Percentiles rank a stretch among this genome's conserved stretches.
These are phyloP conservation scores for Azolla pinnata DNA, from an alignment of 75 land plant genomes.

Conservation along the genomic window DNA sequence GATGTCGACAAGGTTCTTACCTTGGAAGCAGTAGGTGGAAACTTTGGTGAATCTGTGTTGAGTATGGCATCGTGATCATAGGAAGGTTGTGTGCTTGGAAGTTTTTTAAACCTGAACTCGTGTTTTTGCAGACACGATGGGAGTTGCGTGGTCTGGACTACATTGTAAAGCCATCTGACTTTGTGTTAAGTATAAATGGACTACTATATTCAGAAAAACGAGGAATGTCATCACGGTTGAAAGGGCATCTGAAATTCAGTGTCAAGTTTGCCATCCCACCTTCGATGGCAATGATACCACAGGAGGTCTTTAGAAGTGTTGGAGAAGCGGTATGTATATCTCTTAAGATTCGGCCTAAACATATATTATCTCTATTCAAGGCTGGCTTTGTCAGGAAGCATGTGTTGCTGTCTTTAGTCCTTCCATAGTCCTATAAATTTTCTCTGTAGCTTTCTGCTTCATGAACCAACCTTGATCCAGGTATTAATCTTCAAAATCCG, in stretches of 20 bases:
- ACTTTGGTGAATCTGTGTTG: constrained; percentile 56
- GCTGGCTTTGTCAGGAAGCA: not conserved
- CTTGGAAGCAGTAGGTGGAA: constrained; percentile 45
- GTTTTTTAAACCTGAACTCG: constrained; percentile 37
- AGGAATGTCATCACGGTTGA: constrained; percentile 41
- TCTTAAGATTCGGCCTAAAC: not conserved
- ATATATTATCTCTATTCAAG: not conserved
- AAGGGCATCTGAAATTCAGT: constrained; percentile 55
- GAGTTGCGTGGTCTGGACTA: constrained; percentile 52
- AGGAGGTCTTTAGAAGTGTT: constrained; percentile 30
- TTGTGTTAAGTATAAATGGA: constrained; percentile 43
- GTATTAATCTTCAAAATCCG: too few relatives aligned
- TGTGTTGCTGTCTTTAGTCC: not conserved
- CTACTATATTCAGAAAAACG: constrained; percentile 43
- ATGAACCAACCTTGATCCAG: too few relatives aligned
- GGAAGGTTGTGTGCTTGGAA: constrained; percentile 43
- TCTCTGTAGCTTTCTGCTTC: too few relatives aligned
- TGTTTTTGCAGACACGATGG: constrained; percentile 65
- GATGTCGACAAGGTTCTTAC: constrained; percentile 37
- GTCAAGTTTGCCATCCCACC: constrained; percentile 49
- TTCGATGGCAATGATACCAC: constrained; percentile 45
- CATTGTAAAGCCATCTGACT: constrained; percentile 43
- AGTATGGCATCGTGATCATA: constrained; percentile 38
- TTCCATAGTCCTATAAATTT: too few relatives aligned
- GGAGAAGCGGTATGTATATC: constrained; percentile 41